Conservation (phyloP, 495 filamentous ascomycete species). For the Aspergillus incahuasiensis region DNA sequence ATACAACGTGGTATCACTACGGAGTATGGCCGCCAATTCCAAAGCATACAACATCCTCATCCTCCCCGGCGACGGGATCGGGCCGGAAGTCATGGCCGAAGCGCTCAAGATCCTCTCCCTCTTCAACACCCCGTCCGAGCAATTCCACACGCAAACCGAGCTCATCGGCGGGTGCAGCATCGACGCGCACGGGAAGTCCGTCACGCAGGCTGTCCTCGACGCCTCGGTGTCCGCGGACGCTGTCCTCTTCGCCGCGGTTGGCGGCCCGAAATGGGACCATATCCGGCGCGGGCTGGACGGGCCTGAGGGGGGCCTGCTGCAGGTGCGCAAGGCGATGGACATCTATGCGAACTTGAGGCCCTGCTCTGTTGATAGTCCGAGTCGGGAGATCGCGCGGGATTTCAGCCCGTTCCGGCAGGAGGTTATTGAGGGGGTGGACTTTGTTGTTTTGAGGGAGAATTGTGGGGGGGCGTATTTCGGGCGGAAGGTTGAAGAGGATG, state of each 20-base stretch:
- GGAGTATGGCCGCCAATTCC: no score
- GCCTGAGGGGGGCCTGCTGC: conserved; percentile 43
- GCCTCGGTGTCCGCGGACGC: conserved; percentile 39
- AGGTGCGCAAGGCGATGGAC: conserved; percentile 44
- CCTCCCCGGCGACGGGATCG: conserved; percentile 52
- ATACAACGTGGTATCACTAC: no score
- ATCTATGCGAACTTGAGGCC: conserved; percentile 50
- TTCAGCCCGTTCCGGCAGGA: conserved; percentile 44
- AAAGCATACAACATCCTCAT: conserved; percentile 45
- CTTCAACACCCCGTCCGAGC: conserved; percentile 31
- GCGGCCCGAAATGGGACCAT: conserved; percentile 48
- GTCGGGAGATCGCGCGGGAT: conserved; percentile 32
- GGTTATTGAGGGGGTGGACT: conserved; percentile 44
- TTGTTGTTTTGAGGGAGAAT: conserved; percentile 48
- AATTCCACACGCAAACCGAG: conserved; percentile 41
- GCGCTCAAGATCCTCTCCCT: conserved; percentile 48
- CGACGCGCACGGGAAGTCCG: conserved; percentile 40
- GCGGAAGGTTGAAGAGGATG: conserved; percentile 41
- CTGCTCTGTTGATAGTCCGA: conserved; percentile 40
- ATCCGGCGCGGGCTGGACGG: conserved; percentile 38
- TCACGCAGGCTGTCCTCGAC: conserved; percentile 42
- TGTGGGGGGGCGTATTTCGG: conserved; percentile 53
- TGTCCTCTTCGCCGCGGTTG: conserved; percentile 48
- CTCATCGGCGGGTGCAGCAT: conserved; percentile 47
- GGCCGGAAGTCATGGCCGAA: conserved; percentile 51